Conservation (phyloP, 306 rosid genomes). For the Begonia masoniana region DNA sequence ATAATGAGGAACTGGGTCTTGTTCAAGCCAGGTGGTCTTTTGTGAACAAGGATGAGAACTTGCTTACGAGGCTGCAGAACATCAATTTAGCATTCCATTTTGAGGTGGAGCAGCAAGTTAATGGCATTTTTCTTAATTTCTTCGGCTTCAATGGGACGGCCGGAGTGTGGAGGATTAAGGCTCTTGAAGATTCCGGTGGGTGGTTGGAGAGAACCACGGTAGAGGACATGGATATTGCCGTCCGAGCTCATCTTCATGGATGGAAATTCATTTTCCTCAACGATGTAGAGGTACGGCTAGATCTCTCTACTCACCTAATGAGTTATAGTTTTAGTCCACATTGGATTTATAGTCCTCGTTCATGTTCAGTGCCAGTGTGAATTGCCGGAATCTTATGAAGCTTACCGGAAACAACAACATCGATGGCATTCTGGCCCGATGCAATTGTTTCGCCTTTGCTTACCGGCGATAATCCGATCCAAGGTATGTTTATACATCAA, state of each 20-base stretch:
- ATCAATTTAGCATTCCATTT: conserved; percentile 66
- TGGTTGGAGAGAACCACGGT: conserved; percentile 79
- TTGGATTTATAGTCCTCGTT: neutral
- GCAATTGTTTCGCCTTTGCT: conserved; percentile 64
- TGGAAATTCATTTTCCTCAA: conserved; percentile 71
- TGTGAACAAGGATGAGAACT: conserved; percentile 69
- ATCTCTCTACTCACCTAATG: neutral
- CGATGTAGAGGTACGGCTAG: conserved; percentile 49
- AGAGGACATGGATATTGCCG: conserved; percentile 81
- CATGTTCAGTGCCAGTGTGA: conserved; percentile 60
- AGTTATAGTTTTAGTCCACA: neutral
- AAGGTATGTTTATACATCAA: conserved; percentile 20
- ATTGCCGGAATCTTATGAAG: conserved; percentile 70
- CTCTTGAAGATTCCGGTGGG: conserved; percentile 72
- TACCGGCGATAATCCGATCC: conserved; percentile 44
- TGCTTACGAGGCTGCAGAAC: conserved; percentile 57
- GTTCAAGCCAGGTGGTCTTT: conserved; percentile 78
- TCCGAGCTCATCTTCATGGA: conserved; percentile 66
- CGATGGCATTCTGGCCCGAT: conserved; percentile 74
- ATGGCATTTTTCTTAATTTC: conserved; percentile 55
- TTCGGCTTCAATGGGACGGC: conserved; percentile 80
- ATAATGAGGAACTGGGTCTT: conserved; percentile 49
- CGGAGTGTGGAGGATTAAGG: conserved; percentile 76
- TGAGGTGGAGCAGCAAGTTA: conserved; percentile 79
- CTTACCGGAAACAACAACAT: conserved; percentile 60